Percentiles rank a stretch among this genome's conserved stretches.
Evolutionary conservation across 192 early-diverging fungal species (phyloP).

Genomic region (Backusella tarrabulga): DNA sequence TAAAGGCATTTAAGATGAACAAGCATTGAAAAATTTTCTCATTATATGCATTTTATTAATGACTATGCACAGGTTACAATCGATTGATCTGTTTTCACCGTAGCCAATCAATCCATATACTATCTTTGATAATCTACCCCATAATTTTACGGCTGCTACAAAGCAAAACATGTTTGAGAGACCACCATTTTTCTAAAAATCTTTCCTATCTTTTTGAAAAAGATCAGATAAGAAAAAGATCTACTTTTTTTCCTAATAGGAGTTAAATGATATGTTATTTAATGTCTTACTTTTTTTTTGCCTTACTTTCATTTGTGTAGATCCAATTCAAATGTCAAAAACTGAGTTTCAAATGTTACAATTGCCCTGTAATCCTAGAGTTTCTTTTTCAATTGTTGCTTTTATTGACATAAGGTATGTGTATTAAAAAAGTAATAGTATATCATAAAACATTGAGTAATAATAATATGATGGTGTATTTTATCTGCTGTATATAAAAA

Average conservation of each 20-base stretch:
- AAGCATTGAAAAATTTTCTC: too few species aligned
- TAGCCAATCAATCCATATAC: too few species aligned
- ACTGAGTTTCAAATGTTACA: not conserved
- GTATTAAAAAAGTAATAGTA: not conserved
- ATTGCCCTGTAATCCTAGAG: not conserved
- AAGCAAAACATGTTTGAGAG: too few species aligned
- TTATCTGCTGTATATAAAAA: not conserved
- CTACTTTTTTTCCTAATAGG: not conserved
- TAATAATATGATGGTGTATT: not conserved
- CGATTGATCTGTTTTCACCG: too few species aligned
- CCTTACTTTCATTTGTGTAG: not conserved
- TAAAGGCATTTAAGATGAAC: too few species aligned
- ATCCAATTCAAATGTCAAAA: not conserved
- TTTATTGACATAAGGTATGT: not conserved
- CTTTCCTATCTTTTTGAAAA: too few species aligned
- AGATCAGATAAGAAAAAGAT: too few species aligned
- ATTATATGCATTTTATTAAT: too few species aligned
- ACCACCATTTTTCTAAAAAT: too few species aligned
- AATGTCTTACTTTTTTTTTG: not conserved
- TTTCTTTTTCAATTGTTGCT: not conserved
- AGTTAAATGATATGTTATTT: not conserved
- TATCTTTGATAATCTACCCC: too few species aligned
- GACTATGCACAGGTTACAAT: too few species aligned
- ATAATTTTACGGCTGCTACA: too few species aligned
- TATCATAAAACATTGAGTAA: not conserved